Base-by-base conservation (phyloP, 768 basidiomycete genomes). In the Phallus indusiatus region DNA sequence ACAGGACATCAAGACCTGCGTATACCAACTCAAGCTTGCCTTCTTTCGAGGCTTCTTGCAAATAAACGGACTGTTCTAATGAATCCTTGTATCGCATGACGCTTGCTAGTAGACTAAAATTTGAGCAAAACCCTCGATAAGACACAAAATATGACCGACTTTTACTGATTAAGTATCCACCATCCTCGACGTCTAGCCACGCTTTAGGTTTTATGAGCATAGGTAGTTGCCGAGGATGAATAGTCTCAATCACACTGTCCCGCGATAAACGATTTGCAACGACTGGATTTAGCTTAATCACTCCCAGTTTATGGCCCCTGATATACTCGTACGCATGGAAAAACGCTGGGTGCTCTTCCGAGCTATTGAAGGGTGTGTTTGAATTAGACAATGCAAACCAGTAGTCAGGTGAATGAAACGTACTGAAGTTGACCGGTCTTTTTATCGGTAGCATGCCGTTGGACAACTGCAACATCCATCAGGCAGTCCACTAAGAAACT, bases 41-140 rank as follows among this genome's bases (percentile, higher is more conserved):
- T 5, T 79, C 72, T 7, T 78, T 74, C 0, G 87, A 85, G 0
- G 95, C 92, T 61, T 84, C 78, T 21, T 79, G 74, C 47, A 99
- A 78, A 68, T 94, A 92, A 7, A 76, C 77, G 49, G 80, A 78
- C 66, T 97, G 94, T 70, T 97, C 95, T 18, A 82, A 69, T 8
- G 83, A 87, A 33, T 96, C 90, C 70, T 95, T 95, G 75, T 86
- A 94, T 9, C 95, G 90, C 94, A 98, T 97, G 42, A 83, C 87
- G 33, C 72, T 69, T 20, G 80, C 89, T 87, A 55, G 1, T 60
- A 33, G 24, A 36, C 20, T 33, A 24, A 42, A 20, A 54, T 34
- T 50, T 21, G 11, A 53, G 59, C 18, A 17, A 22, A 58, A 47
- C 2, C 16, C 5, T 6, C 33, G 28, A n/a, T 11, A 33, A 55